Conservation (phyloP, 106 monocot species). For the Iris macrosiphon region DNA sequence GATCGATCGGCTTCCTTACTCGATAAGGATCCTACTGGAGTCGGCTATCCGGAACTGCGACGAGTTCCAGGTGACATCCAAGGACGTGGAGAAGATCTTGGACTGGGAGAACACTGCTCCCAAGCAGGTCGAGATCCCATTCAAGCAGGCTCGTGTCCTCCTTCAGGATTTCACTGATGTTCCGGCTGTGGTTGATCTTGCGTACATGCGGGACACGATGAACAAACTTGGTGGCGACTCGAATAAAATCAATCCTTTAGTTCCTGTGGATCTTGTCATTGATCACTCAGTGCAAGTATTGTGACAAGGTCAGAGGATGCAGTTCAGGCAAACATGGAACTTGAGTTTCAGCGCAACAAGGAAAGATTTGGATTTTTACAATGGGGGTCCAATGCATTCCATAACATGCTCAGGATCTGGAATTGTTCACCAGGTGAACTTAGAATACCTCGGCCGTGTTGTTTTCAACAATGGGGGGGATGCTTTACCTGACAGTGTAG, state of each 20-base stretch:
- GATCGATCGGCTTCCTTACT: constrained; percentile 81
- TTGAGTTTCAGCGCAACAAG: constrained; percentile 89
- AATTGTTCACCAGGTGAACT: constrained; percentile 96
- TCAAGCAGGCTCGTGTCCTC: constrained; percentile 91
- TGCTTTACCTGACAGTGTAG: constrained; percentile 90
- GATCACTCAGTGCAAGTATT: constrained; percentile 85
- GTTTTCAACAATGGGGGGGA: constrained; percentile 71
- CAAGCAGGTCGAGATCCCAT: constrained; percentile 87
- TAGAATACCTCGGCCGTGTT: constrained; percentile 92
- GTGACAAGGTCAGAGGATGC: constrained; percentile 85
- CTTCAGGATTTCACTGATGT: constrained; percentile 99
- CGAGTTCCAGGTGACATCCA: constrained; percentile 71
- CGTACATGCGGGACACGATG: constrained; percentile 95
- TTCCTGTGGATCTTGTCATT: constrained; percentile 81
- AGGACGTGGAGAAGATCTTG: constrained; percentile 90
- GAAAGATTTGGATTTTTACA: constrained; percentile 91
- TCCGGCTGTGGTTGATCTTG: constrained; percentile 88
- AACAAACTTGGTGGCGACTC: constrained; percentile 73
- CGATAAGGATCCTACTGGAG: constrained; percentile 79
- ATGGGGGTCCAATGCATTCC: constrained; percentile 88
- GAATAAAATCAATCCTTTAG: constrained; percentile 82
- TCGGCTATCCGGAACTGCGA: constrained; percentile 96
- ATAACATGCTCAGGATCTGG: constrained; percentile 98
- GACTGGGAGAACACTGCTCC: constrained; percentile 94
- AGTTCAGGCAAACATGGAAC: constrained; percentile 84